A percentile compares a stretch with the other conserved stretches of the same genome.
Evolutionary conservation across 108 stramenopile species (phyloP).

Genomic region (Aurantiochytrium sp.): DNA sequence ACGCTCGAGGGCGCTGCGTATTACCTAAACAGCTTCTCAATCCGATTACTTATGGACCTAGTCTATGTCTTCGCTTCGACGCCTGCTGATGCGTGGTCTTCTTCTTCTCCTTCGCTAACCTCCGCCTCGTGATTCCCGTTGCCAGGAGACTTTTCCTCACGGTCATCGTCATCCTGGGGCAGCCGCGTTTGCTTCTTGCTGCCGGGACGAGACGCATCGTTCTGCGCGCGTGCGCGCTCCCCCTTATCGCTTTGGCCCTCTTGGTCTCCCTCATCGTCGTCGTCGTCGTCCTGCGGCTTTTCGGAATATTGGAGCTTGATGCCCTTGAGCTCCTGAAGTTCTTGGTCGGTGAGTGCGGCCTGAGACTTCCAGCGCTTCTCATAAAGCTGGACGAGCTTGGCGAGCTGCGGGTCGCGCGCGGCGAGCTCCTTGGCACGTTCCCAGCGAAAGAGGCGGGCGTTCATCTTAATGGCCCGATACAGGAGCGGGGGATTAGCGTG

Average conservation of each 20-base stretch:
- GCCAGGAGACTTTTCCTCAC: too few species aligned
- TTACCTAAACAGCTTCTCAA: too few species aligned
- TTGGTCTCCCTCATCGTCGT: neutral
- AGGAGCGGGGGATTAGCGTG: slow-evolving; percentile 60
- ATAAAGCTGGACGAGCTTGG: slow-evolving; percentile 49
- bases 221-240: too few species aligned
- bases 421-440: slow-evolving; percentile 56
- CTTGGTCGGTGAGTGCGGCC: neutral
- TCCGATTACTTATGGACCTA: too few species aligned
- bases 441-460: slow-evolving; percentile 56
- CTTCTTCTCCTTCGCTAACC: too few species aligned
- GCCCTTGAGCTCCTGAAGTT: neutral
- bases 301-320: neutral
- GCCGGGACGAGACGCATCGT: too few species aligned
- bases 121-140: too few species aligned
- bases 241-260: neutral
- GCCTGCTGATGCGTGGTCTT: too few species aligned
- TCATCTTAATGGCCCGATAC: slow-evolving; percentile 65
- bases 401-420: slow-evolving; percentile 35
- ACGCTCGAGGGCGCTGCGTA: too few species aligned
- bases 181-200: too few species aligned
- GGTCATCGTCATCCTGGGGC: too few species aligned
- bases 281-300: neutral
- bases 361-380: slow-evolving; percentile 40
- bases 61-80: too few species aligned